Base-by-base conservation (phyloP, 2,329 filamentous ascomycete genomes). In the Arthrinium phaeospermum region DNA sequence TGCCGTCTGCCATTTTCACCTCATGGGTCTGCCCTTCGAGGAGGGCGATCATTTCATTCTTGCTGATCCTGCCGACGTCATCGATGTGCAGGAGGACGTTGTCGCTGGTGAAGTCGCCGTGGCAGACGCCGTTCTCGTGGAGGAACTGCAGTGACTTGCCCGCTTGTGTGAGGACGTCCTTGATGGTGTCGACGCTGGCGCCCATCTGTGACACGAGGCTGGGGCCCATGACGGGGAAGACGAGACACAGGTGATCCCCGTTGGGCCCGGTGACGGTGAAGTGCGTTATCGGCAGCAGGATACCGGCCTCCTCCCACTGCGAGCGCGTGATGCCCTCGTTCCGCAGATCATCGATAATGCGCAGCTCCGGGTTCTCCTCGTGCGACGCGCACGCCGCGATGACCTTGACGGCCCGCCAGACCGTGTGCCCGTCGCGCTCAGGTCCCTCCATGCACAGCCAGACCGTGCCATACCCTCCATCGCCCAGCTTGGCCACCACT, bases 71-170 rank as follows among this genome's bases (percentile, higher is more conserved):
- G 5, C 53, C 70, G 51, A 68, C 69, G 45, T 67, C 41, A 30
- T 61, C 34, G n/a, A 72, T 3, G 61, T 64, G 49, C 34, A 72
- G 61, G 16, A 72, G 47, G 14, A 72, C 51, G 24, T 71, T 72
- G 37, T 44, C 24, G 12, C 46, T 67, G 24, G 61, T 34, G 46
- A 71, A 71, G 24, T 72, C 71, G 41, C 69, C 71, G 34, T 72
- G 71, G 47, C 71, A 72, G 19, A 72, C 69, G n/a, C 57, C 49
- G 24, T 51, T 16, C 10, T 37, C 27, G 24, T 70, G 69, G 0
- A 71, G 53, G 27, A 46, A 64, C 12, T 34, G 44, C 37, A 71
- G 69, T 16, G 68, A 44, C 27, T 37, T 34, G 2, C 30, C 69
- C 6, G 47, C n/a, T 24, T 72, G 57, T 19, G 37, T 30, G 30